Evolutionary conservation across 257 asterid species (phyloP).

Genomic region (Capsicum baccatum): DNA sequence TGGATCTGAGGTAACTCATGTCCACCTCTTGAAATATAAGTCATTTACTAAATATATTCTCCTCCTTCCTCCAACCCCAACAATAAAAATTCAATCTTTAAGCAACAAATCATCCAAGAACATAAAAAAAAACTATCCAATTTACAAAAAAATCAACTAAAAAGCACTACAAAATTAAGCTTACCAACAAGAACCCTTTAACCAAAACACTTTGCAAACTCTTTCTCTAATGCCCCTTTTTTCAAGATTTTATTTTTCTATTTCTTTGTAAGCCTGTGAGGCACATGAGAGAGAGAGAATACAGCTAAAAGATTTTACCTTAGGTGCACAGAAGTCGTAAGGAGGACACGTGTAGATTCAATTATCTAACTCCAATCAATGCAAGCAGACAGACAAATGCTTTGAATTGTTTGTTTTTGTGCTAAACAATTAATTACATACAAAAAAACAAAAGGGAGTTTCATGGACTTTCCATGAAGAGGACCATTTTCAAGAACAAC

Average conservation of each 20-base stretch:
- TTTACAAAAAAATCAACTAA: slow-evolving; percentile 26
- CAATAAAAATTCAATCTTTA: slow-evolving; percentile 48
- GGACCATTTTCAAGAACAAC: slow-evolving; percentile 46
- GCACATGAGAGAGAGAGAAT: slow-evolving; percentile 36
- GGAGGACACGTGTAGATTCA: slow-evolving; percentile 82
- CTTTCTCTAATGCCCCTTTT: slow-evolving; percentile 33
- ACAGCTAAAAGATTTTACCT: slow-evolving; percentile 47
- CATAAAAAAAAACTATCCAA: slow-evolving; percentile 28
- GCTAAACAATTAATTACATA: slow-evolving; percentile 19
- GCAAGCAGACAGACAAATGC: slow-evolving; percentile 42
- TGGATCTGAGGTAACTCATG: slow-evolving; percentile 75
- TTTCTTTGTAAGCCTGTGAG: slow-evolving; percentile 10
- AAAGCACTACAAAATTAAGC: slow-evolving; percentile 35
- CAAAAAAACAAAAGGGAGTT: slow-evolving; percentile 9
- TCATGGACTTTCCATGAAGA: slow-evolving; percentile 54
- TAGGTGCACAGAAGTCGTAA: slow-evolving; percentile 34
- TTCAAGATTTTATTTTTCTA: slow-evolving; percentile 26
- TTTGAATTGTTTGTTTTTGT: slow-evolving; percentile 21
- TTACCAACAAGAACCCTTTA: slow-evolving; percentile 46
- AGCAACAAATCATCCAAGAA: slow-evolving; percentile 42
- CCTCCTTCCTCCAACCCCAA: slow-evolving; percentile 38
- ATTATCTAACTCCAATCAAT: slow-evolving; percentile 84
- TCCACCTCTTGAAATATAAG: slow-evolving; percentile 53
- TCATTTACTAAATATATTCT: slow-evolving; percentile 28
- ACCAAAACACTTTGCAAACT: slow-evolving; percentile 36